A percentile compares a stretch with the other conserved stretches of the same genome.
These are phyloP conservation scores for Anisodus tanguticus DNA, from an alignment of 257 asterid genomes.

Conservation along the genomic window DNA sequence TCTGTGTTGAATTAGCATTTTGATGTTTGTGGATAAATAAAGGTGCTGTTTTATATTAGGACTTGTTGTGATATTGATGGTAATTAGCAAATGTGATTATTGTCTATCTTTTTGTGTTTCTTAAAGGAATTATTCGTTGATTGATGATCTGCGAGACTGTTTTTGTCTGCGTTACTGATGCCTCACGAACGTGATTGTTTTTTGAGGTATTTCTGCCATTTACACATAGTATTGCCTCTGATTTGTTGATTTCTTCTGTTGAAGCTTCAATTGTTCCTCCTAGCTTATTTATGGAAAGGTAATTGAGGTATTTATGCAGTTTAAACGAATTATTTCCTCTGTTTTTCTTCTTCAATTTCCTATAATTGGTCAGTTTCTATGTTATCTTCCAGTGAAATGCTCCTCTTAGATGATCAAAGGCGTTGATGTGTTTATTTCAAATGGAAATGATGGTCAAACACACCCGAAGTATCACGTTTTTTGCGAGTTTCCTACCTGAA, in stretches of 20 bases:
- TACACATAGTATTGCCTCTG: background rate
- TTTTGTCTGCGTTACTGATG: slow-evolving; percentile 41
- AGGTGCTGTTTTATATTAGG: background rate
- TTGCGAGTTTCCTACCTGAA: too few relatives aligned
- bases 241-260: background rate
- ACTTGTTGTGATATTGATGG: slow-evolving; percentile 10
- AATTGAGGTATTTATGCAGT: slow-evolving; percentile 6
- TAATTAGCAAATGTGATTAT: slow-evolving; percentile 34
- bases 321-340: background rate
- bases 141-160: slow-evolving; percentile 43
- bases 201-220: slow-evolving; percentile 14
- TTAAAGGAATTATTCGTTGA: slow-evolving; percentile 35
- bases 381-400: background rate
- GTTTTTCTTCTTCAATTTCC: background rate
- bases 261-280: background rate
- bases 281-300: background rate
- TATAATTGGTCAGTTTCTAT: background rate
- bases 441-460: background rate
- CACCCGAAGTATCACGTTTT: too few relatives aligned
- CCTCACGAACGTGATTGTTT: slow-evolving; percentile 25
- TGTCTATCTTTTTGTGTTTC: slow-evolving; percentile 21
- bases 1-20: slow-evolving; percentile 28
- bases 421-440: background rate
- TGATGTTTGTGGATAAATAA: slow-evolving; percentile 23
- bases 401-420: background rate